Conservation (phyloP, 805 yeast species). For the Peterozyma xylosa region DNA sequence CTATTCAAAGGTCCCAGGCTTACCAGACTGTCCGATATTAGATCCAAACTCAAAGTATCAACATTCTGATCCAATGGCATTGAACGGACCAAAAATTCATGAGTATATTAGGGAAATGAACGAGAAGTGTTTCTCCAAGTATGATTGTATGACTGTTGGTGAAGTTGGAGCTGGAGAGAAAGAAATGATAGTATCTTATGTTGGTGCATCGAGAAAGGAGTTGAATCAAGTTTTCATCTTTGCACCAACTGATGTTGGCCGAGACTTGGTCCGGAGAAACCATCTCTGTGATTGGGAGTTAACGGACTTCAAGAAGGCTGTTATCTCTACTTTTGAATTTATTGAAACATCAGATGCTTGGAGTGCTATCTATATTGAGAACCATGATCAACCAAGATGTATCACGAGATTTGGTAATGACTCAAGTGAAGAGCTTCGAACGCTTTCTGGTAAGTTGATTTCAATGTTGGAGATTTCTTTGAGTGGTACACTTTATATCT, state of each 20-base stretch:
- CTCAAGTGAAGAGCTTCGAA: constrained; percentile 23
- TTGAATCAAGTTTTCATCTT: constrained; percentile 34
- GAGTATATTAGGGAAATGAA: constrained; percentile 50
- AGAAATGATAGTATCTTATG: constrained; percentile 35
- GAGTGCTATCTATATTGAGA: constrained; percentile 48
- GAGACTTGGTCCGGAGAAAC: constrained; percentile 27
- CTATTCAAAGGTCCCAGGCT: constrained; percentile 38
- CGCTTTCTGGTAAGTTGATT: constrained; percentile 37
- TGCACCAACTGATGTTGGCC: constrained; percentile 27
- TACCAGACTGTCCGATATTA: constrained; percentile 41
- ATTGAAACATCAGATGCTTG: constrained; percentile 47
- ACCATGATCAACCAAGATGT: constrained; percentile 53
- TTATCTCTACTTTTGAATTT: constrained; percentile 26
- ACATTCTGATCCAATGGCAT: constrained; percentile 24
- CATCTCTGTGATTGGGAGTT: constrained; percentile 24
- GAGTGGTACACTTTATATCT: constrained; percentile 48
- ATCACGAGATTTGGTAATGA: constrained; percentile 45
- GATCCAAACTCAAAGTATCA: constrained; percentile 33
- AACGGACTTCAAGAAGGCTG: constrained; percentile 32
- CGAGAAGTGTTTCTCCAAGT: constrained; percentile 30
- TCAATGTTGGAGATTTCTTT: constrained; percentile 36
- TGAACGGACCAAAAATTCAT: constrained; percentile 49
- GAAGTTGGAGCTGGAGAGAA: constrained; percentile 39
- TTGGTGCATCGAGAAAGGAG: constrained; percentile 27
- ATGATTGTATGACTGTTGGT: constrained; percentile 51